Base-by-base conservation (phyloP, 768 basidiomycete species). In the Termitomyces sp. region DNA sequence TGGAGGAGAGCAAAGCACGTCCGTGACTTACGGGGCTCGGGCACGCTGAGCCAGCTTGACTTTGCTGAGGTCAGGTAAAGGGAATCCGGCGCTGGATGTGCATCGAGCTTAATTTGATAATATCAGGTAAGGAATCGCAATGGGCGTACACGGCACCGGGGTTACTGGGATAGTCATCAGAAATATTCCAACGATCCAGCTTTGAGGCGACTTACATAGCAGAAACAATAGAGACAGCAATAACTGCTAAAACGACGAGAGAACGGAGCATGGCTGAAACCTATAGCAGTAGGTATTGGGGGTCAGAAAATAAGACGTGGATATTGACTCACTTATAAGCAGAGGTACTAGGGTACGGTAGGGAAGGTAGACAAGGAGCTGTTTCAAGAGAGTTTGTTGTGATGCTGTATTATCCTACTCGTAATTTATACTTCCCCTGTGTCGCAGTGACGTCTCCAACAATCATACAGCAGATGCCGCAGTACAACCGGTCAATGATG, bases 31-130 rank as follows among this genome's bases (percentile, higher is more conserved):
- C 61, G 55, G 33, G 28, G 38, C 54, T 33, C 53, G 53, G 26
- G 55, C 58, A 50, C 58, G 61, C 3, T 40, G 17, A 37, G 35
- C 41, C 26, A 54, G 53, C 23, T 59, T 55, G 8, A 59, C 41
- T 26, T 50, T 59, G 55, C 51, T 54, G 26, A 53, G 42, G 19
- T 62, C 49, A 6, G 60, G 60, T 11, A 37, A 46, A 31, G 57
- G 58, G 19, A 57, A 55, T 30, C 58, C 60, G 12, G 60, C 57
- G 23, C 60, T 62, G 44, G n/a, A 35, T 17, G 23, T 26, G 5
- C 28, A 35, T 46, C 9, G 30, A 15, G 14, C 3, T 55, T 15
- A 35, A 30, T 50, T 14, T 6, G 3, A 28, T 19, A 14, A 33
- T 21, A 8, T n/a, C n/a, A n/a, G 15, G 14, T 3, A 21, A 37